These are phyloP conservation scores for Oryza coarctata DNA, from an alignment of 176 grass and related monocot species.

Conservation along the genomic window DNA sequence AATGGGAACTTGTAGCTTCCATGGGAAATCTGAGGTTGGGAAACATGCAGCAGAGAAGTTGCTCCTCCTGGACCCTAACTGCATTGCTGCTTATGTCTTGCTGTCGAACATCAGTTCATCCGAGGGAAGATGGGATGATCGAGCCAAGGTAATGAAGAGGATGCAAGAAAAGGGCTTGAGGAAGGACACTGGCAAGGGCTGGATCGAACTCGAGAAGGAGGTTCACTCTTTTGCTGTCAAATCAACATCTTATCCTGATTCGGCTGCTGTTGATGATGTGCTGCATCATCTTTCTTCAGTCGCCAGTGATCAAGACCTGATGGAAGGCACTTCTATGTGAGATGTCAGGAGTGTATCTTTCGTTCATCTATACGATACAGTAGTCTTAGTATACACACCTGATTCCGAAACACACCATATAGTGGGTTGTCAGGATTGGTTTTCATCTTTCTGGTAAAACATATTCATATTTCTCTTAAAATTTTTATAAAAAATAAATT, in stretches of 20 bases:
- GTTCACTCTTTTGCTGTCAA: constrained; percentile 44
- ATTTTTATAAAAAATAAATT: not conserved
- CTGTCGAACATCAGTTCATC: constrained; percentile 74
- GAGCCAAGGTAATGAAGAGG: constrained; percentile 55
- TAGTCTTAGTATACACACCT: not conserved
- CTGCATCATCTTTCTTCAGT: constrained; percentile 40
- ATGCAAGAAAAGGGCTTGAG: constrained; percentile 65
- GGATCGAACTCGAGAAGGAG: constrained; percentile 72
- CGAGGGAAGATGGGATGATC: constrained; percentile 66
- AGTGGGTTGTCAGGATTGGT: not conserved
- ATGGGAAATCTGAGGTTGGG: constrained; percentile 58
- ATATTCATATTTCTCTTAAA: not conserved
- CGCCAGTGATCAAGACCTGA: constrained; percentile 42
- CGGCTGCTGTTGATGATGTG: constrained; percentile 36
- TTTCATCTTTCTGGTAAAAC: not conserved
- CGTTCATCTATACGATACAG: not conserved
- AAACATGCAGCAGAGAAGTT: constrained; percentile 67
- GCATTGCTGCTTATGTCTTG: constrained; percentile 61
- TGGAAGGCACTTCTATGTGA: constrained; percentile 38
- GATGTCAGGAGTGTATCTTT: not conserved
- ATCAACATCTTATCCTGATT: constrained; percentile 38
- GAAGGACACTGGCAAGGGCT: constrained; percentile 90
- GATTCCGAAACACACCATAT: not conserved
- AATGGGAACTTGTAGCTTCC: constrained; percentile 86
- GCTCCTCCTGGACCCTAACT: constrained; percentile 49